phyloP scores from a whole-genome alignment of 202 grass and related monocot genomes.

The Dendrocalamus latiflorus region DNA sequence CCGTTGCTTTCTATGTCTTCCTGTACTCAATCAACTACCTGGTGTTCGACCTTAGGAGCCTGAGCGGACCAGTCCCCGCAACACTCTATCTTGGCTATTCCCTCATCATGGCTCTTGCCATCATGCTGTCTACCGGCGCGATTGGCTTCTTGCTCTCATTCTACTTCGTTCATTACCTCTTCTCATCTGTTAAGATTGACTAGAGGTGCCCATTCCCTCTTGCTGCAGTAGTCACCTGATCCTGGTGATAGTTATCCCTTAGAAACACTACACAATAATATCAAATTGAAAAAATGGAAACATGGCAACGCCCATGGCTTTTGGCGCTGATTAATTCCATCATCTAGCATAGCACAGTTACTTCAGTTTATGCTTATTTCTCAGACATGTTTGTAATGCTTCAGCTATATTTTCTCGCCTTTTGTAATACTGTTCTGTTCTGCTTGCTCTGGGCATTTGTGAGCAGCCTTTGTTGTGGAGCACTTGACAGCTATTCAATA shows the following conservation, averaged over 20 bases:
- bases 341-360: conserved; percentile 37
- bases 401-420: conserved; percentile 12
- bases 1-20: conserved; percentile 76
- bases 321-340: conserved; percentile 30
- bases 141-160: conserved; percentile 85
- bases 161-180: conserved; percentile 86
- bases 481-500: conserved; percentile 28
- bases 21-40: conserved; percentile 87
- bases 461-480: conserved; percentile 31
- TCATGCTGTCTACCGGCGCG: conserved; percentile 72
- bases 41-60: conserved; percentile 79
- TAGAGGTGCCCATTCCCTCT: conserved; percentile 33
- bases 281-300: conserved; percentile 29
- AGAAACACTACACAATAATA: conserved; percentile 42
- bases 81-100: conserved; percentile 86
- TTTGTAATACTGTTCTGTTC: conserved; percentile 45
- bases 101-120: conserved; percentile 68
- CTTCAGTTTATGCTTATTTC: conserved; percentile 20
- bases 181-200: conserved; percentile 94
- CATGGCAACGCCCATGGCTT: conserved; percentile 38
- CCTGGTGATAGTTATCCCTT: conserved; percentile 47
- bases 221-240: conserved; percentile 27
- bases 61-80: conserved; percentile 69
- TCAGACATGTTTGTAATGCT: conserved; percentile 42
- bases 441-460: conserved; percentile 36